Conservation (phyloP, 2,329 filamentous ascomycete genomes). For the Xylariaceae sp. region DNA sequence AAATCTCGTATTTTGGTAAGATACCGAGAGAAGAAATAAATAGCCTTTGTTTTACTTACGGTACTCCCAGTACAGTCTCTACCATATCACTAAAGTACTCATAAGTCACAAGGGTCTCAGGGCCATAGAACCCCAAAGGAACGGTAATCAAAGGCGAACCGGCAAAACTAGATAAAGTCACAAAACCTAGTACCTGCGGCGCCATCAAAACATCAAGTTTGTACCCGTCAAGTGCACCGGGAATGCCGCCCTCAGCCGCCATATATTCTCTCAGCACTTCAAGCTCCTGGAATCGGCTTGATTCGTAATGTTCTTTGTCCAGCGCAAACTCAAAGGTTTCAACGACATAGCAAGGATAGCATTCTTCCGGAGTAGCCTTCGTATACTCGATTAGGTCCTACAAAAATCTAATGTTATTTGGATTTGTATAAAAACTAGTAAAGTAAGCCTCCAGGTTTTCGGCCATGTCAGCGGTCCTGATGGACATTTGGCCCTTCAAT, state of each 20-base stretch:
- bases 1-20: too few relatives aligned
- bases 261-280: too few relatives aligned
- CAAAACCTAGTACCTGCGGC: constrained; percentile 50
- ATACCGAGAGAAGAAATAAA: too few relatives aligned
- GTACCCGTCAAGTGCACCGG: constrained; percentile 54
- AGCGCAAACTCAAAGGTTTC: constrained; percentile 43
- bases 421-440: constrained; percentile 52
- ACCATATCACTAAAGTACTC: too few relatives aligned
- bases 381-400: constrained; percentile 54
- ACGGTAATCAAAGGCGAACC: constrained; percentile 60
- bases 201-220: constrained; percentile 60
- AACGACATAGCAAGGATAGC: too few relatives aligned
- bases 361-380: constrained; percentile 47
- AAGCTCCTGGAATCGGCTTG: too few relatives aligned
- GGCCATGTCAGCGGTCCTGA: constrained; percentile 60
- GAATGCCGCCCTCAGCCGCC: constrained; percentile 56
- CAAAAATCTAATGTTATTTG: constrained; percentile 49
- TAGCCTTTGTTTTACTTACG: too few relatives aligned
- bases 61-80: too few relatives aligned
- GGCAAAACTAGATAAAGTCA: constrained; percentile 52
- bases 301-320: constrained; percentile 54
- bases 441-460: constrained; percentile 55
- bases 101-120: too few relatives aligned
- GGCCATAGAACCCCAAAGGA: constrained; percentile 49
- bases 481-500: constrained; percentile 43